Evolutionary conservation across 2,329 filamentous ascomycete species (phyloP), one percentile per base, ranked within the genome.

Genomic region (Fusarium foetens): DNA sequence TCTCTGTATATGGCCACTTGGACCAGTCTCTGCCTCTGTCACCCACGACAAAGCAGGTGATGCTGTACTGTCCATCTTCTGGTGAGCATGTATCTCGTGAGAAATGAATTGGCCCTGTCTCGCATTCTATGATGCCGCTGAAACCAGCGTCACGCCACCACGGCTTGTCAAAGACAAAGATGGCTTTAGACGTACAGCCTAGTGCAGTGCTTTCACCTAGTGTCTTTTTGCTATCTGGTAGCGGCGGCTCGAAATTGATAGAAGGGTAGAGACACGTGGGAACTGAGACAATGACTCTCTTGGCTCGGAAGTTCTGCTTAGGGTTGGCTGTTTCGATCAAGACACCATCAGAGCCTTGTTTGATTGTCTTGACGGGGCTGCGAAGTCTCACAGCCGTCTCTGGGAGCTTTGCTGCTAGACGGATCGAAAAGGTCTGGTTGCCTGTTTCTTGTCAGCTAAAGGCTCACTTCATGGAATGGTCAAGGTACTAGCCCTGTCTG

Each of bases 91-190:
- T 78, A 46, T 80, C 79, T 63, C 77, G 75, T 13, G 72, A 75
- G 49, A 80, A 78, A 67, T 64, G 66, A 38, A 80, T 63, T 14
- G 79, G 79, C 1, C 77, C 78, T 5, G 66, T 60, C 19, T 52
- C 81, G 0, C 82, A 84, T 55, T 82, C 80, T 6, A 81, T 77
- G 25, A 84, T 77, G 9, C 85, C 86, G 45, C 81, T 83, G 21
- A 84, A 78, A 0, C 82, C 81, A 2, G 76, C 63, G 0, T 80
- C 73, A 3, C 80, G 75, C 87, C 87, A 89, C 75, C 83, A 88
- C 0, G 86, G 83, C 8, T 75, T 74, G 1, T 76, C 62, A 76
- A 84, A 88, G 35, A 83, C 78, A 14, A 85, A 63, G 10, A 84
- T 78, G 4, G 75, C 68, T 63, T 84, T 84, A 45, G 77, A 79